Percentiles rank a stretch among this genome's conserved stretches.
Evolutionary conservation across 2,329 filamentous ascomycete species (phyloP).

Genomic region (Fusarium devonianum): DNA sequence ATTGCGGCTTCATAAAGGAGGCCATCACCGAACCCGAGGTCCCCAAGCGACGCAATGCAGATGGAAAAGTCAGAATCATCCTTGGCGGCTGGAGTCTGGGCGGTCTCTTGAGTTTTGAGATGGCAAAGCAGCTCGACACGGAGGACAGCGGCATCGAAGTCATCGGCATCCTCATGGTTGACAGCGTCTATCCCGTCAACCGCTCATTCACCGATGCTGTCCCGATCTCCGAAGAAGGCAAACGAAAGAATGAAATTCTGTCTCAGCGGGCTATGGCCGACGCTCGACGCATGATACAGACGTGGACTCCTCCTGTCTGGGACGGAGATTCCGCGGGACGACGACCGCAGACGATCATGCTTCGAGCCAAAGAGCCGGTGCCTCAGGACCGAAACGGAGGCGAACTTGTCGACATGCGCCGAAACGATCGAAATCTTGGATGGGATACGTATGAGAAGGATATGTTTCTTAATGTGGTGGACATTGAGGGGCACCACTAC

Average conservation of each 20-base stretch:
- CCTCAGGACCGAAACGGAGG: conserved; percentile 42
- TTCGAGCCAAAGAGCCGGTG: conserved; percentile 54
- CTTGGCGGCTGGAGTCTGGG: conserved; percentile 66
- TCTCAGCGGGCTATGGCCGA: conserved; percentile 52
- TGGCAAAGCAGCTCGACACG: conserved; percentile 53
- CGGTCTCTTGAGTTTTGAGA: conserved; percentile 59
- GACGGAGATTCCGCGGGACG: conserved; percentile 33
- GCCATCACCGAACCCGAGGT: conserved; percentile 45
- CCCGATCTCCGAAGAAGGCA: conserved; percentile 40
- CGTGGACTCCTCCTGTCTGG: conserved; percentile 54
- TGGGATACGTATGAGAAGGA: conserved; percentile 57
- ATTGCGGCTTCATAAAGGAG: conserved; percentile 54
- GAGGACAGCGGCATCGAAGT: conserved; percentile 51
- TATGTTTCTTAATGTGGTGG: conserved; percentile 55
- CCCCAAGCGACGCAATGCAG: conserved; percentile 35
- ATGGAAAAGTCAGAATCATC: conserved; percentile 50
- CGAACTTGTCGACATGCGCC: conserved; percentile 53
- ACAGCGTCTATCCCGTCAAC: conserved; percentile 52
- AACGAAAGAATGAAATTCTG: conserved; percentile 46
- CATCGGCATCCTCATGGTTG: conserved; percentile 60
- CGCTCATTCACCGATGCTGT: conserved; percentile 27
- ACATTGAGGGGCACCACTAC: conserved; percentile 61
- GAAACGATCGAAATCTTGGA: conserved; percentile 53
- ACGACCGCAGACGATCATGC: conserved; percentile 53
- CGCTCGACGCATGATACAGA: conserved; percentile 49